A percentile compares a stretch with the other conserved stretches of the same genome.
Conservation (phyloP, 176 grass and related monocot species). For the Echinochloa phyllopogon region DNA sequence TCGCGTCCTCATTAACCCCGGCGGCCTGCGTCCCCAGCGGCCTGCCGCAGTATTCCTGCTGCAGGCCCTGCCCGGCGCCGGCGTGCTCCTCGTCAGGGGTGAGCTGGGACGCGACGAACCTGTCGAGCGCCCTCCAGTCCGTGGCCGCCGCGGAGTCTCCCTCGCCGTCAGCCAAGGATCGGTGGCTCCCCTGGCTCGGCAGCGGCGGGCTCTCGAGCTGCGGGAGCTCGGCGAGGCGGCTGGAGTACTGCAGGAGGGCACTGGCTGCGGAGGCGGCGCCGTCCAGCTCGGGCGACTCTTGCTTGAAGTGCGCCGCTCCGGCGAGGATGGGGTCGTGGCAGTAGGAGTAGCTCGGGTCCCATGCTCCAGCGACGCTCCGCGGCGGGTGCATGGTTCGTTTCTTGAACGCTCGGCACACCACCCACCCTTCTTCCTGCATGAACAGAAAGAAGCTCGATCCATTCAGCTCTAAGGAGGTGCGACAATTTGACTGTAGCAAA, state of each 20-base stretch:
- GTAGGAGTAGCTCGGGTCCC: slow-evolving; percentile 49
- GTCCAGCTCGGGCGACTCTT: slow-evolving; percentile 30
- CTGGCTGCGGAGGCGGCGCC: background rate
- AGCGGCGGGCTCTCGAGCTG: slow-evolving; percentile 61
- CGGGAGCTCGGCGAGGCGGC: slow-evolving; percentile 44
- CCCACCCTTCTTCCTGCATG: slow-evolving; percentile 86
- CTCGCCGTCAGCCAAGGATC: slow-evolving; percentile 10
- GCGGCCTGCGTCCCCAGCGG: background rate
- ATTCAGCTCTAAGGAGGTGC: background rate
- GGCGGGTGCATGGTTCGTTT: slow-evolving; percentile 57
- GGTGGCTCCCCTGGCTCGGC: background rate
- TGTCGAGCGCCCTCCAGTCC: slow-evolving; percentile 68
- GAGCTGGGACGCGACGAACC: slow-evolving; percentile 74
- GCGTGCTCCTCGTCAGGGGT: slow-evolving; percentile 26
- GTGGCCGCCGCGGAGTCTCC: slow-evolving; percentile 18
- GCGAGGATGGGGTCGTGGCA: slow-evolving; percentile 35
- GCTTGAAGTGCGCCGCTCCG: slow-evolving; percentile 42
- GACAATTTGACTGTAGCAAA: background rate
- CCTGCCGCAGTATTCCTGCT: background rate
- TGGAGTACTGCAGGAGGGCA: slow-evolving; percentile 49
- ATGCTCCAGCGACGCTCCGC: slow-evolving; percentile 49
- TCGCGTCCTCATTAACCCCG: background rate
- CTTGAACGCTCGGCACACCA: slow-evolving; percentile 91
- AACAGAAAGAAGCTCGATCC: background rate
- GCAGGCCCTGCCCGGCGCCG: background rate